These are phyloP conservation scores for Peniophora sp. DNA, from an alignment of 1,284 basidiomycete genomes.

Conservation along the genomic window DNA sequence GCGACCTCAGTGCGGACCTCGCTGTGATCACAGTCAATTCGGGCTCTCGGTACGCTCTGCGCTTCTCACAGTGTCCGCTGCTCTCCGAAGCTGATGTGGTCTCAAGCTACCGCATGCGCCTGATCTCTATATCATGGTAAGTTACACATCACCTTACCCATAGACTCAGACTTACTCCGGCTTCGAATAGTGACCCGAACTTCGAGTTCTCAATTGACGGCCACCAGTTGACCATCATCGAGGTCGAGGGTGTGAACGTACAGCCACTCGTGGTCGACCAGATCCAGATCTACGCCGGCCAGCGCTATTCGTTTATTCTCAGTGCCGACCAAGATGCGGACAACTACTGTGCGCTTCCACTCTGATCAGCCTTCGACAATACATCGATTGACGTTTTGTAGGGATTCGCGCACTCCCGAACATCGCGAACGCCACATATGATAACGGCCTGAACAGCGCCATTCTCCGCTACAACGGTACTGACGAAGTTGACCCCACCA, in stretches of 20 bases:
- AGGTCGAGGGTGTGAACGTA: conserved; percentile 27
- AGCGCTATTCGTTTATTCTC: conserved; percentile 10
- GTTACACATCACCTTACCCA: not conserved
- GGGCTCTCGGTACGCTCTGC: conserved; percentile 20
- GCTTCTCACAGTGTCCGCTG: conserved; percentile 7
- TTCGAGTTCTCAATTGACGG: not conserved
- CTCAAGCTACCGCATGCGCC: not conserved
- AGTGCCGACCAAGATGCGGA: conserved; percentile 26
- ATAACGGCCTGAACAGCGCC: conserved; percentile 9
- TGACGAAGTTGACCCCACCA: not conserved
- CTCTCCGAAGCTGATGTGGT: conserved; percentile 1
- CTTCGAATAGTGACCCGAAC: not conserved
- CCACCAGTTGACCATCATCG: conserved; percentile 13
- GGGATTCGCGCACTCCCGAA: not conserved
- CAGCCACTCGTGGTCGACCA: conserved; percentile 26
- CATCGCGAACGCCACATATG: conserved; percentile 1
- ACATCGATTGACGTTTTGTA: conserved; percentile 8
- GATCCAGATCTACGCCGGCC: conserved; percentile 26
- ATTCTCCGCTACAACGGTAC: not conserved
- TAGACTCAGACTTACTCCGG: not conserved
- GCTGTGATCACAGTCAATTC: conserved; percentile 19
- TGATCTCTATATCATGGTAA: not conserved
- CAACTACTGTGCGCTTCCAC: conserved; percentile 33
- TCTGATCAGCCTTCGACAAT: not conserved
- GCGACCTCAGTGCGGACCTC: conserved; percentile 14